Evolutionary conservation across 176 grass and related monocot species (phyloP).

Genomic region (Oryza punctata): DNA sequence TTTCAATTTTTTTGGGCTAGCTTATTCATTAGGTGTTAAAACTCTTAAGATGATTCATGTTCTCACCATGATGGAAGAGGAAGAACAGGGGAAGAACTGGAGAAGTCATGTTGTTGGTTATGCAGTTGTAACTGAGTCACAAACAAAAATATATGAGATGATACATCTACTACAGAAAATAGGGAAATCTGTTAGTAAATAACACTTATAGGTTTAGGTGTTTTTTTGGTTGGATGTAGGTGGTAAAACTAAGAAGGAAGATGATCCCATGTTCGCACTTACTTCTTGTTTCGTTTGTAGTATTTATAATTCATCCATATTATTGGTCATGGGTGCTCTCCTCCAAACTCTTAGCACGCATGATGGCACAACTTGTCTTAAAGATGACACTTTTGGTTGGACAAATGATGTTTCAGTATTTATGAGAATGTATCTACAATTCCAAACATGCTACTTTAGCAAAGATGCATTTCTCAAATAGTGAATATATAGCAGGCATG

Average conservation of each 20-base stretch:
- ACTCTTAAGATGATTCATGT: neutral
- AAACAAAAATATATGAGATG: neutral
- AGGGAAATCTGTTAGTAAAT: neutral
- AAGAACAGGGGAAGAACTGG: neutral
- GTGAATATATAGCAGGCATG: neutral
- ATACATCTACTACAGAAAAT: neutral
- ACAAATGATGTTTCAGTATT: neutral
- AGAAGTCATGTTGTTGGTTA: neutral
- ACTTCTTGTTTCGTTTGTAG: neutral
- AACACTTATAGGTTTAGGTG: neutral
- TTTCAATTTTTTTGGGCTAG: neutral
- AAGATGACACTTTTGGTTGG: neutral
- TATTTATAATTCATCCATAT: neutral
- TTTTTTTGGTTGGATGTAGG: neutral
- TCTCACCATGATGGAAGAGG: neutral
- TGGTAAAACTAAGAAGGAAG: neutral
- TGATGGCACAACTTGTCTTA: neutral
- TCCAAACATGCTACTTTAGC: neutral
- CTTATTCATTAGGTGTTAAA: neutral
- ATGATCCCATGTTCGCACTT: neutral
- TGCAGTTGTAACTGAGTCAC: neutral
- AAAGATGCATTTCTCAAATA: neutral
- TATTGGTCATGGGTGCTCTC: neutral
- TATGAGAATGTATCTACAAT: neutral
- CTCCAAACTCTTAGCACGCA: neutral